Evolutionary conservation across 805 yeast genomes (phyloP), one percentile per base, ranked within the genome.

Genomic region (Candida coquimbonensis): DNA sequence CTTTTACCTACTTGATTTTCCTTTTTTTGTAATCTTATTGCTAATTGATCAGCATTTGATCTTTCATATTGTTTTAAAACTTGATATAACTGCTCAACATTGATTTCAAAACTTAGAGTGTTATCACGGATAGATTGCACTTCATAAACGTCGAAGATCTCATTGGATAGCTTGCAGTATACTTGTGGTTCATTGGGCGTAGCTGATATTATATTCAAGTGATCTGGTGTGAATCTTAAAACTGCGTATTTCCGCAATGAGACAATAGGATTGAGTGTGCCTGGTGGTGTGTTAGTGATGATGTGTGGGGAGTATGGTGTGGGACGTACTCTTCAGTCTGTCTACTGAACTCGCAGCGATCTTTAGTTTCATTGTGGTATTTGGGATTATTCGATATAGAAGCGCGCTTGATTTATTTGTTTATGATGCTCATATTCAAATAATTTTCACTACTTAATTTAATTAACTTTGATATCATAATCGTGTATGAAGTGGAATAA

Each of bases 151-250:
- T 60, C 60, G 42, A 60, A 58, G 35, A 79, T 57, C 13, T 69
- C 63, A 3, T 56, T 68, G 16, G 72, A 66, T 13, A 83, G 55
- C 48, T 75, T 77, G 52, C 83, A 74, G 87, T 88, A 83, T 3
- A 80, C 76, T 50, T 81, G 87, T 3, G 88, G 87, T 47, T 80
- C 83, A 38, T 72, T 67, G 26, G 71, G 52, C 9, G 75, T 68
- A 1, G 74, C 69, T 52, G 81, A 77, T 5, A 81, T 74, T 13
- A 81, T 69, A 35, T 68, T 59, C 37, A 83, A 61, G 46, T 69
- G 69, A 1, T 66, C 59, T 4, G 73, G 76, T 1, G 79, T 72
- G 63, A 83, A 79, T 43, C 79, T 65, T 24, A 83, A 64, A 1
- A 80, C 73, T 38, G 84, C 78, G 47, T 69, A 66, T 55, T 77